Conservation (phyloP, 1,284 basidiomycete species). For the Megacollybia platyphylla region DNA sequence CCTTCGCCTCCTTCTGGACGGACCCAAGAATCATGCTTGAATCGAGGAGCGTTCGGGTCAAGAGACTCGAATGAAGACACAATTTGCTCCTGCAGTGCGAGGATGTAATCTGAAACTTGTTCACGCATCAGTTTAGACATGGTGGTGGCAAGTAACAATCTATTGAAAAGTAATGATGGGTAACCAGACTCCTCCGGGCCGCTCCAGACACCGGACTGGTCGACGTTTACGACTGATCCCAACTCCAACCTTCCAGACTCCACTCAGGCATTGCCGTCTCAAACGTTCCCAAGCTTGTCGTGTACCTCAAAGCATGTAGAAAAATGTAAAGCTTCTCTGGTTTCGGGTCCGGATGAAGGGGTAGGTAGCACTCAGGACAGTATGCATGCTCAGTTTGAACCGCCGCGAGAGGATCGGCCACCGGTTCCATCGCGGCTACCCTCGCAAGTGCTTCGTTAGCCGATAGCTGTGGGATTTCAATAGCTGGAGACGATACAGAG, state of each 20-base stretch:
- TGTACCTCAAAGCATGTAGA: conserved; percentile 80
- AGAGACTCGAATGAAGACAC: conserved; percentile 70
- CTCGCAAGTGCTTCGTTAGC: background rate
- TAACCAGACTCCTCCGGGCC: no score
- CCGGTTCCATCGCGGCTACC: conserved; percentile 1
- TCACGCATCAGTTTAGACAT: conserved; percentile 55
- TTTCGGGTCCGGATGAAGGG: conserved; percentile 81
- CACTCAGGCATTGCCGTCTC: conserved; percentile 66
- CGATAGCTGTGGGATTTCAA: background rate
- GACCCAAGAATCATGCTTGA: conserved; percentile 84
- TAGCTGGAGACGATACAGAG: background rate
- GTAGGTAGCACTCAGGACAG: conserved; percentile 82
- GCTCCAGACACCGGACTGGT: no score
- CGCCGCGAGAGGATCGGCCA: conserved; percentile 12
- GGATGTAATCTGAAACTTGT: conserved; percentile 73
- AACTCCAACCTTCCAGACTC: conserved; percentile 51
- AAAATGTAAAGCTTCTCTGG: conserved; percentile 89
- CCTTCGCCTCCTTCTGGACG: conserved; percentile 80
- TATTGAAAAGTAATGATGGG: no score
- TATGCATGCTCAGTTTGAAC: conserved; percentile 29
- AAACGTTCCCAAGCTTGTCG: conserved; percentile 57
- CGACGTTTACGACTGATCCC: conserved; percentile 17
- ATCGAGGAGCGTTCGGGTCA: conserved; percentile 60
- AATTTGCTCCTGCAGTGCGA: conserved; percentile 73
- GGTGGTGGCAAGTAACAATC: conserved; percentile 1